A percentile compares a stretch with the other conserved stretches of the same genome.
These are phyloP conservation scores for Melastoma candidum DNA, from an alignment of 441 rosid genomes.

Conservation along the genomic window DNA sequence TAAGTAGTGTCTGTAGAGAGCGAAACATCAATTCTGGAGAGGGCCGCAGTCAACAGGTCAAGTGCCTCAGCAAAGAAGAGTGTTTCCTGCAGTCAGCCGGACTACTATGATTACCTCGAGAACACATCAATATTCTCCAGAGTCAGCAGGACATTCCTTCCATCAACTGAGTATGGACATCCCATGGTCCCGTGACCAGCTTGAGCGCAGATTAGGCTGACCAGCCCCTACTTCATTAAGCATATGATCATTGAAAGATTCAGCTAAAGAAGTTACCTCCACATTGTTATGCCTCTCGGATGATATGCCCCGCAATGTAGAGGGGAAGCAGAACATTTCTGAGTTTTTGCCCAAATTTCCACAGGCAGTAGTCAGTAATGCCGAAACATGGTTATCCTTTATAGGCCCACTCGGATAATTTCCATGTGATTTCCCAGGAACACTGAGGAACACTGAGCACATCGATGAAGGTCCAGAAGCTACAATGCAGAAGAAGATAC, in stretches of 20 bases:
- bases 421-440: too few species aligned
- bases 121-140: conserved; percentile 24
- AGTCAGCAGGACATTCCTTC: conserved; percentile 42
- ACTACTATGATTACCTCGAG: conserved; percentile 12
- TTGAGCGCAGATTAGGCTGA: conserved; percentile 26
- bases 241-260: conserved; percentile 23
- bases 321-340: conserved; percentile 57
- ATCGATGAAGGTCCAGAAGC: too few species aligned
- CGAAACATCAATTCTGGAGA: too few species aligned
- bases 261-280: conserved; percentile 23
- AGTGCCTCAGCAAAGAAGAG: too few species aligned
- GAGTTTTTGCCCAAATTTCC: conserved; percentile 40
- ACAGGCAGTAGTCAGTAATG: conserved; percentile 17
- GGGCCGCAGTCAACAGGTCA: too few species aligned
- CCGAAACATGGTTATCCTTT: conserved; percentile 25
- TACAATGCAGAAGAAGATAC: too few species aligned
- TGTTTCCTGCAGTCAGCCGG: too few species aligned
- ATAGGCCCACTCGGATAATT: conserved; percentile 17
- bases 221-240: conserved; percentile 19
- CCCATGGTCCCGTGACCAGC: conserved; percentile 39
- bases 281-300: conserved; percentile 18
- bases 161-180: conserved; percentile 35
- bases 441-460: too few species aligned
- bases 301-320: conserved; percentile 44
- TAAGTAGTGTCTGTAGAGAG: too few species aligned